These are phyloP conservation scores for Talaromyces albobiverticillius DNA, from an alignment of 2,329 filamentous ascomycete genomes.

Conservation along the genomic window DNA sequence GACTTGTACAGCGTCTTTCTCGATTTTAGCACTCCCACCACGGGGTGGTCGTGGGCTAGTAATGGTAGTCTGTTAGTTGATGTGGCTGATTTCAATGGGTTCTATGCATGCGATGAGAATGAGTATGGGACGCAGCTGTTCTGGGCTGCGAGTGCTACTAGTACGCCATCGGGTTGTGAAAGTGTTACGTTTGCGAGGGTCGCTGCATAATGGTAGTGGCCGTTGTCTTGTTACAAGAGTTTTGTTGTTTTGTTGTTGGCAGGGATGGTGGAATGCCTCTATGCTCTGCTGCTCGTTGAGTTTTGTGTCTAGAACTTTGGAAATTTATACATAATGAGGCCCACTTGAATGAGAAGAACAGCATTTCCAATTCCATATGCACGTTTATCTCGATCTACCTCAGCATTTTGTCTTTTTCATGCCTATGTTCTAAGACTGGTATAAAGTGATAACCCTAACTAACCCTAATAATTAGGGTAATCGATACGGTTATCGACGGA, in stretches of 20 bases:
- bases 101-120: background rate
- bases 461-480: background rate
- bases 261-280: too few species aligned
- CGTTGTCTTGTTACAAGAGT: too few species aligned
- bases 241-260: too few species aligned
- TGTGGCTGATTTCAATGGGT: background rate
- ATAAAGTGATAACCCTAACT: background rate
- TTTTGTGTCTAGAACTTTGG: too few species aligned
- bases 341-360: too few species aligned
- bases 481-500: background rate
- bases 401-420: too few species aligned
- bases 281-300: too few species aligned
- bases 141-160: background rate
- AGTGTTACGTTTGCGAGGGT: background rate
- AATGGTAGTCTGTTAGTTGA: background rate
- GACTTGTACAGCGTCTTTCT: background rate
- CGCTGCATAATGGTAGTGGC: background rate
- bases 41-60: background rate
- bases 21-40: background rate
- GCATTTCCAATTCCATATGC: too few species aligned
- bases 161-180: background rate
- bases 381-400: too few species aligned
- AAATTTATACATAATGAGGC: too few species aligned
- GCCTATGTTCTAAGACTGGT: too few species aligned
- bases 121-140: background rate